Evolutionary conservation across 805 yeast genomes (phyloP).

Genomic region (Sugiyamaella boreocaroliniensis): DNA sequence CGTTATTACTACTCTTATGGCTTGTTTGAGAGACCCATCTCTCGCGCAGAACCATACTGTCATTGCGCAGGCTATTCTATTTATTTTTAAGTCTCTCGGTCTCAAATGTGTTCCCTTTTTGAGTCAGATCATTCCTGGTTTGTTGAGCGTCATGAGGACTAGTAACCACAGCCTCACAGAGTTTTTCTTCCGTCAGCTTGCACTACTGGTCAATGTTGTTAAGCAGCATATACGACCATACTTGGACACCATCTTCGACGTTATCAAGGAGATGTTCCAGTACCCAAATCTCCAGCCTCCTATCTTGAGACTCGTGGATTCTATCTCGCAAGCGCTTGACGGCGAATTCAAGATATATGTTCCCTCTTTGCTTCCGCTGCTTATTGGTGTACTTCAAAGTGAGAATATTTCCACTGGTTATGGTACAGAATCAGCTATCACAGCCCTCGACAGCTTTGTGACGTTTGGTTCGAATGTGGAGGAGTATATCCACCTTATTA

Average conservation of each 20-base stretch:
- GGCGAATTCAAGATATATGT: slow-evolving; percentile 86
- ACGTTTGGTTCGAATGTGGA: slow-evolving; percentile 83
- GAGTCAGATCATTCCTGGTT: slow-evolving; percentile 81
- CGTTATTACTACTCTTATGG: slow-evolving; percentile 78
- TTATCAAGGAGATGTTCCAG: slow-evolving; percentile 68
- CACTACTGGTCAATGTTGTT: slow-evolving; percentile 71
- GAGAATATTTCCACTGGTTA: slow-evolving; percentile 44
- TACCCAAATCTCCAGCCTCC: slow-evolving; percentile 63
- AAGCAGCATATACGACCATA: slow-evolving; percentile 86
- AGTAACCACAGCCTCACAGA: slow-evolving; percentile 69
- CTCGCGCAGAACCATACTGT: slow-evolving; percentile 81
- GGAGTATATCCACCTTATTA: slow-evolving; percentile 76
- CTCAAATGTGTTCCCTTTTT: slow-evolving; percentile 84
- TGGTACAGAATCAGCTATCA: slow-evolving; percentile 46
- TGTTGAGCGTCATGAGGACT: slow-evolving; percentile 73
- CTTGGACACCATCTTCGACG: slow-evolving; percentile 64
- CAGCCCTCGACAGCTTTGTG: slow-evolving; percentile 75
- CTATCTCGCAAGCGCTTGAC: slow-evolving; percentile 77
- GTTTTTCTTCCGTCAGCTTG: slow-evolving; percentile 82
- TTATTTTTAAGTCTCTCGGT: slow-evolving; percentile 84
- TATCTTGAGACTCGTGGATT: slow-evolving; percentile 72
- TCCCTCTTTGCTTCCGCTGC: slow-evolving; percentile 67
- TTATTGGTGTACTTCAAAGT: slow-evolving; percentile 69
- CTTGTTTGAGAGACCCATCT: slow-evolving; percentile 77
- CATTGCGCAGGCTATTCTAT: slow-evolving; percentile 89